Evolutionary conservation across 495 filamentous ascomycete species (phyloP).

Genomic region (Annulohypoxylon maeteangense): DNA sequence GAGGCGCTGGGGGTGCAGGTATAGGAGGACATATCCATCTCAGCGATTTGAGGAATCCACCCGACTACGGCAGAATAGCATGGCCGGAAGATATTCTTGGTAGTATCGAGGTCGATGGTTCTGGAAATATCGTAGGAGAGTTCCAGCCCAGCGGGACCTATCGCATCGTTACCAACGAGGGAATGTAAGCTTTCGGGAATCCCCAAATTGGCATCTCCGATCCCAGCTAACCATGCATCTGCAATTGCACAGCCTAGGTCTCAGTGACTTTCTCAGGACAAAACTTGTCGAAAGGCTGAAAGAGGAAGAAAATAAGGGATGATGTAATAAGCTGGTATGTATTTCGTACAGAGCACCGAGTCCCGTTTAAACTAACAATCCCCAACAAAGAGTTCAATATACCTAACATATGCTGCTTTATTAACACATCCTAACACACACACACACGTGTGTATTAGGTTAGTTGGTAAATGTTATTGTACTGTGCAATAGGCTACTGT

Average conservation of each 20-base stretch:
- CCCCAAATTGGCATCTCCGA: neutral
- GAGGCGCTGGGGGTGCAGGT: conserved; percentile 83
- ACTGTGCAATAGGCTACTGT: neutral
- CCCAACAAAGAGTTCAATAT: neutral
- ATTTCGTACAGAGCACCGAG: neutral
- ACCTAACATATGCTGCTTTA: neutral
- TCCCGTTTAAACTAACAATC: neutral
- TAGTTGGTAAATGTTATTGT: neutral
- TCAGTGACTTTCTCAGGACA: conserved; percentile 65
- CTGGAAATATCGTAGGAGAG: conserved; percentile 75
- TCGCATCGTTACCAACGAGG: conserved; percentile 73
- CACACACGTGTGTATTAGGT: neutral
- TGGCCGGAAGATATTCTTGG: conserved; percentile 94
- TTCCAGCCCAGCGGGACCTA: conserved; percentile 76
- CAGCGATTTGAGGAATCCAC: conserved; percentile 81
- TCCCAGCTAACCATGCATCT: conserved; percentile 29
- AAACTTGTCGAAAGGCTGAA: conserved; percentile 64
- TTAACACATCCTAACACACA: neutral
- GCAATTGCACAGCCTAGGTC: conserved; percentile 57
- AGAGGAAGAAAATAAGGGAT: conserved; percentile 55
- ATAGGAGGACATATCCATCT: conserved; percentile 91
- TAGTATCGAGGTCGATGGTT: conserved; percentile 83
- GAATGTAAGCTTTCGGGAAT: conserved; percentile 66
- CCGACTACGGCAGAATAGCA: conserved; percentile 90
- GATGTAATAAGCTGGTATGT: neutral